phyloP scores from a whole-genome alignment of 2,329 filamentous ascomycete species.

The Drechslerella coelobrocha region DNA sequence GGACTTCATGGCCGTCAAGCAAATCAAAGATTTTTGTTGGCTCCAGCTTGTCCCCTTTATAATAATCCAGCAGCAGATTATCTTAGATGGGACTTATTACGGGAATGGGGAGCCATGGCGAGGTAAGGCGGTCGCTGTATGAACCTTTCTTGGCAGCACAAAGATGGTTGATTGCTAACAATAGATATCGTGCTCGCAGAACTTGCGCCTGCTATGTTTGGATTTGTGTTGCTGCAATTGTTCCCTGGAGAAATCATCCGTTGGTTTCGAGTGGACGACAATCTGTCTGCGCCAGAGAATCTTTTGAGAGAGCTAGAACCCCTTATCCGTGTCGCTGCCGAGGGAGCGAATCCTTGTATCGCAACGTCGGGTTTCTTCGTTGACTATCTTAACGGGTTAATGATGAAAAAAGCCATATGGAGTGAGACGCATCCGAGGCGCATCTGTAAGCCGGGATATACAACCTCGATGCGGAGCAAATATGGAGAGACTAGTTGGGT shows the following conservation, averaged over 20 bases:
- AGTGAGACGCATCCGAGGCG: conserved; percentile 4
- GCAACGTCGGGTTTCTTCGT: background rate
- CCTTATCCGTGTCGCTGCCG: no score
- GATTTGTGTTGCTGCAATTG: no score
- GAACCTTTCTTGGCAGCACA: no score
- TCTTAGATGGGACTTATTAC: background rate
- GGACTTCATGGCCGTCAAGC: conserved; percentile 22
- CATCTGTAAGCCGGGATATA: background rate
- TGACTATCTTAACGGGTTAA: conserved; percentile 1
- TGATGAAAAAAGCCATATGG: background rate
- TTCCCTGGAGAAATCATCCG: no score
- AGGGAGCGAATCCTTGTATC: no score
- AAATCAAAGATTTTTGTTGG: conserved; percentile 20
- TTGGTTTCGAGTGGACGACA: no score
- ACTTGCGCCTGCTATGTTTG: no score
- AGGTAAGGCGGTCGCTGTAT: background rate
- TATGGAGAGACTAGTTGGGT: conserved; percentile 7
- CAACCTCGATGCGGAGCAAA: background rate
- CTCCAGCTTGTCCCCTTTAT: background rate
- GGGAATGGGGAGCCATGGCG: background rate
- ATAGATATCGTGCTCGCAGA: no score
- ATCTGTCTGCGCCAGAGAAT: no score
- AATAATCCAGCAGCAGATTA: background rate
- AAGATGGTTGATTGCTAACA: no score
- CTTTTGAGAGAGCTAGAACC: no score